These are phyloP conservation scores for Cenchrus americanus DNA, from an alignment of 176 grass and related monocot species.

Conservation along the genomic window DNA sequence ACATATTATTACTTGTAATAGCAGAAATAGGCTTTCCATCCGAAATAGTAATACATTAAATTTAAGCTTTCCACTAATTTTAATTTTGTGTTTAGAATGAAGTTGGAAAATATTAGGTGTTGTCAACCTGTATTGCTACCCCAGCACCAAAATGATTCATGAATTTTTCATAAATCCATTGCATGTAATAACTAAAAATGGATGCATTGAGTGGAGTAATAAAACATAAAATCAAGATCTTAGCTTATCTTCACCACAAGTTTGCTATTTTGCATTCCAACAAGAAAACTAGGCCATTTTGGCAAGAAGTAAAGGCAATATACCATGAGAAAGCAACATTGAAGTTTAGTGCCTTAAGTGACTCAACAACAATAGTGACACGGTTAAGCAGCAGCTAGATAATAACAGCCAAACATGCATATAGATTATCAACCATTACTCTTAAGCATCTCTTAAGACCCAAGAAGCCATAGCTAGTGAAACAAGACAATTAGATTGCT, in stretches of 20 bases:
- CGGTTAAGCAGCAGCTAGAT: not conserved
- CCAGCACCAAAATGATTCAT: not conserved
- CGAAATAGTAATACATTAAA: not conserved
- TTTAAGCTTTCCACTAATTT: constrained; percentile 1
- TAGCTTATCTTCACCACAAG: not conserved
- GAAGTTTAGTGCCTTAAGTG: constrained; percentile 5
- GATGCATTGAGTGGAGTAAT: not conserved
- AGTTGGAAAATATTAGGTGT: not conserved
- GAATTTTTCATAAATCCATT: not conserved
- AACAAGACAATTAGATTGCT: constrained; percentile 31
- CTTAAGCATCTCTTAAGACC: not conserved
- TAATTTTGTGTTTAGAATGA: not conserved
- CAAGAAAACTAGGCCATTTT: not conserved
- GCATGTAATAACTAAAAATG: not conserved
- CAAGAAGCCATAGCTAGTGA: constrained; percentile 28
- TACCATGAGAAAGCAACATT: not conserved
- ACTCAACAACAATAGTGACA: not conserved
- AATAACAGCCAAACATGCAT: not conserved
- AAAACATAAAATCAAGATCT: not conserved
- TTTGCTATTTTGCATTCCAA: not conserved
- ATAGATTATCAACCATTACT: constrained; percentile 17
- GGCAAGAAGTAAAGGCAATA: not conserved
- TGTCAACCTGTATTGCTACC: not conserved
- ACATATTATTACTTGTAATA: not conserved
- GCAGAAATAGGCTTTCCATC: constrained; percentile 10